These are phyloP conservation scores for Alternaria tenuissima DNA, from an alignment of 2,329 filamentous ascomycete species.

Conservation along the genomic window DNA sequence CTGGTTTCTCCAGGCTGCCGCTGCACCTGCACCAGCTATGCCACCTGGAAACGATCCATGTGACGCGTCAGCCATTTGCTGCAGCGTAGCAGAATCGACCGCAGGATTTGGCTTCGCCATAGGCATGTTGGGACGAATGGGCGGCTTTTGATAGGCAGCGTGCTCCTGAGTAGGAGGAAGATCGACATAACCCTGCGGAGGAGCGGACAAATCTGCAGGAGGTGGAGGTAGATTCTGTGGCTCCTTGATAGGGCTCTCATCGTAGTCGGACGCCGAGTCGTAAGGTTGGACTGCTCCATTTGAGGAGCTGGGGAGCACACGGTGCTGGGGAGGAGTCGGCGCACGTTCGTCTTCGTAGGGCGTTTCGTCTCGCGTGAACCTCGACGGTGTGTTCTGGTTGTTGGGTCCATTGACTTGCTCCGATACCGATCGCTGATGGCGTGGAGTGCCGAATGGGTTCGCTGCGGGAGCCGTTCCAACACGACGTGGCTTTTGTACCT, in stretches of 20 bases:
- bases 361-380: constrained; percentile 49
- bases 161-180: constrained; percentile 83
- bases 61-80: constrained; percentile 78
- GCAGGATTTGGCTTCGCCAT: constrained; percentile 82
- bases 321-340: constrained; percentile 55
- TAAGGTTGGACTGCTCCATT: constrained; percentile 32
- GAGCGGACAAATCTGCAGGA: constrained; percentile 47
- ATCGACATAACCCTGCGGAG: constrained; percentile 76
- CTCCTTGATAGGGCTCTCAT: constrained; percentile 40
- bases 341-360: constrained; percentile 45
- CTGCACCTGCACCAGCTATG: constrained; percentile 50
- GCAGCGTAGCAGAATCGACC: constrained; percentile 81
- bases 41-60: constrained; percentile 56
- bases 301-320: constrained; percentile 24
- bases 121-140: constrained; percentile 74
- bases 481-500: constrained; percentile 45
- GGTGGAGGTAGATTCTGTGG: constrained; percentile 42
- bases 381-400: constrained; percentile 51
- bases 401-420: constrained; percentile 56
- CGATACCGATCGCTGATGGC: constrained; percentile 60
- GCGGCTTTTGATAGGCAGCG: constrained; percentile 73
- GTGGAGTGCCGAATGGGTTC: constrained; percentile 35
- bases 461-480: constrained; percentile 55
- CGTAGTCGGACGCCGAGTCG: constrained; percentile 43
- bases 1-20: constrained; percentile 51